Conservation (phyloP, 1,139 yeast species). For the Pichia sp. region DNA sequence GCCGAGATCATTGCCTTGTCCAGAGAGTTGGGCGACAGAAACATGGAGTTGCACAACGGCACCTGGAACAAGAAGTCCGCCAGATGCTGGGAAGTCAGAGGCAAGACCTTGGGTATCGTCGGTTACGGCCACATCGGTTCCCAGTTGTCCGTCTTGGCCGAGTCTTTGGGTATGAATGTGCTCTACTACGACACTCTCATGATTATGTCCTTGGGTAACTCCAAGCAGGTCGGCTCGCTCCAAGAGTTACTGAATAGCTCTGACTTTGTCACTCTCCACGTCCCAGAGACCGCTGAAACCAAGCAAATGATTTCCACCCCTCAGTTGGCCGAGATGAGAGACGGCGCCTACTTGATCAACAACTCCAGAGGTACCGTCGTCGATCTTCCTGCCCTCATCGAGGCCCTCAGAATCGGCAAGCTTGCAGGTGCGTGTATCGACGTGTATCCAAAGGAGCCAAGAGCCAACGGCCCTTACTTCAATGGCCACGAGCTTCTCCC, state of each 20-base stretch:
- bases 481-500: conserved; percentile 58
- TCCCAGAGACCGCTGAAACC: conserved; percentile 92
- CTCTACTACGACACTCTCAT: conserved; percentile 86
- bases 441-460: conserved; percentile 97
- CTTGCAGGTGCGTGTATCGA: conserved; percentile 97
- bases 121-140: conserved; percentile 99
- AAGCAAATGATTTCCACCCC: conserved; percentile 84
- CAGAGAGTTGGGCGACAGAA: conserved; percentile 95
- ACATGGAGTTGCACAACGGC: conserved; percentile 93
- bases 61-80: conserved; percentile 96
- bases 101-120: conserved; percentile 92
- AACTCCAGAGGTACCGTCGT: conserved; percentile 98
- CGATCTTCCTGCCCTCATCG: conserved; percentile 88
- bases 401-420: conserved; percentile 89
- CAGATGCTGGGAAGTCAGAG: conserved; percentile 99
- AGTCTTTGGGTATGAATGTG: conserved; percentile 97
- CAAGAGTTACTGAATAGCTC: conserved; percentile 76
- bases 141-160: conserved; percentile 94
- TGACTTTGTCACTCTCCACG: conserved; percentile 90
- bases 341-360: conserved; percentile 89
- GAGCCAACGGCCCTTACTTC: conserved; percentile 89
- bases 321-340: conserved; percentile 94
- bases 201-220: conserved; percentile 96
- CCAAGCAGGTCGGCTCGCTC: conserved; percentile 83
- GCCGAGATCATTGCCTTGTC: conserved; percentile 93